Conservation (phyloP, 257 asterid genomes). For the Coffea eugenioides region DNA sequence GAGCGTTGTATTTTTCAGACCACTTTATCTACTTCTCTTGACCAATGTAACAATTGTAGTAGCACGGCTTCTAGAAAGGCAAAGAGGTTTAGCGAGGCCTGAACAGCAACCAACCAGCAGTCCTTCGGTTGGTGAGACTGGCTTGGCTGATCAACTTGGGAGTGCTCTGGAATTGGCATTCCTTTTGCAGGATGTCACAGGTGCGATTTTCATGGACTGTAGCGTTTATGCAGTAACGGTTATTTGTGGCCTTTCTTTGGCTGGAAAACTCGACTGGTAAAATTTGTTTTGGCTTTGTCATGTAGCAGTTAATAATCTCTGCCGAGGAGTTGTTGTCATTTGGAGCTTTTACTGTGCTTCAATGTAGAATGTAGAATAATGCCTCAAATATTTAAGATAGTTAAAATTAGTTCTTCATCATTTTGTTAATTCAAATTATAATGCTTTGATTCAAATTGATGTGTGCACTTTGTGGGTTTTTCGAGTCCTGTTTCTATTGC, state of each 20-base stretch:
- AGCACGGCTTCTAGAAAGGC: constrained; percentile 36
- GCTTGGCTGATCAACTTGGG: constrained; percentile 52
- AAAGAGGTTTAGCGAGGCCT: constrained; percentile 19
- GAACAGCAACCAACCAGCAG: constrained; percentile 24
- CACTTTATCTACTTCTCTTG: constrained; percentile 62
- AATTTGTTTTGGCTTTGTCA: not conserved
- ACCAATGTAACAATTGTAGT: constrained; percentile 60
- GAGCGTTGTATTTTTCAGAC: constrained; percentile 43
- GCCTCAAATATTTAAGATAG: not conserved
- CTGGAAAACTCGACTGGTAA: constrained; percentile 37
- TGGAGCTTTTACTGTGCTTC: not conserved
- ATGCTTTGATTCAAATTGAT: not conserved
- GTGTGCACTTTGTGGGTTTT: not conserved
- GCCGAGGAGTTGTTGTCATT: not conserved
- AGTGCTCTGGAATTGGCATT: constrained; percentile 55
- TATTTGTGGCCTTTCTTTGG: constrained; percentile 44
- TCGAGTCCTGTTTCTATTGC: not conserved
- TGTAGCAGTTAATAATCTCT: not conserved
- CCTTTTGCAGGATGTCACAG: constrained; percentile 43
- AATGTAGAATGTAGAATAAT: not conserved
- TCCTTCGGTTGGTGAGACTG: constrained; percentile 37
- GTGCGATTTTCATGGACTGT: constrained; percentile 69
- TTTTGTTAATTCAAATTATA: not conserved
- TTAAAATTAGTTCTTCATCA: not conserved
- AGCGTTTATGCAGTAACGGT: constrained; percentile 62